These are phyloP conservation scores for Ophiocordyceps robertsii DNA, from an alignment of 2,329 filamentous ascomycete species.

Conservation along the genomic window DNA sequence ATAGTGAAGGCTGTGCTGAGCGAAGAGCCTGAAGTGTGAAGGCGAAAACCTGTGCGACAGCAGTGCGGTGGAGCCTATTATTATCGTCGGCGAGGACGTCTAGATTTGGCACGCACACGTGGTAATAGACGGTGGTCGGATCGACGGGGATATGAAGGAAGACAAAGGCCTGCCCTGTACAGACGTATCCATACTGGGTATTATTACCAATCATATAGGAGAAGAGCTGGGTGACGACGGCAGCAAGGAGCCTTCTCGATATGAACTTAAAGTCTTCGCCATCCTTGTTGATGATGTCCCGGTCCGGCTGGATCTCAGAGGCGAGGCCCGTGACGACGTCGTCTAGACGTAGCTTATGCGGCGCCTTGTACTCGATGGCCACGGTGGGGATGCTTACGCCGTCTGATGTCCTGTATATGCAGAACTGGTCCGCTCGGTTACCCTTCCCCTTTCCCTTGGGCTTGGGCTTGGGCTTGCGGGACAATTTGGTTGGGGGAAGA, in stretches of 20 bases:
- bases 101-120: conserved; percentile 16
- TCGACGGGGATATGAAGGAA: conserved; percentile 20
- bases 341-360: conserved; percentile 19
- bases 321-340: conserved; percentile 18
- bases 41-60: conserved; percentile 23
- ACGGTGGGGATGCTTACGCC: neutral
- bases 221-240: conserved; percentile 25
- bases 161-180: conserved; percentile 17
- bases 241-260: conserved; percentile 16
- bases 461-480: neutral
- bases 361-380: conserved; percentile 10
- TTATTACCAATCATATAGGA: conserved; percentile 23
- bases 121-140: conserved; percentile 18
- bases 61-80: conserved; percentile 19
- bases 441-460: conserved; percentile 13
- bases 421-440: conserved; percentile 19
- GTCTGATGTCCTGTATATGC: conserved; percentile 6
- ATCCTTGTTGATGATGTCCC: conserved; percentile 17
- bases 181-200: conserved; percentile 21
- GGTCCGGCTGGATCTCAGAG: conserved; percentile 18
- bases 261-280: conserved; percentile 15
- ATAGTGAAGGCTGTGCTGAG: conserved; percentile 10
- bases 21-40: conserved; percentile 21
- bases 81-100: conserved; percentile 20
- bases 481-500: no score